Evolutionary conservation across 2,329 filamentous ascomycete genomes (phyloP).

Genomic region (Orbilia quercus): DNA sequence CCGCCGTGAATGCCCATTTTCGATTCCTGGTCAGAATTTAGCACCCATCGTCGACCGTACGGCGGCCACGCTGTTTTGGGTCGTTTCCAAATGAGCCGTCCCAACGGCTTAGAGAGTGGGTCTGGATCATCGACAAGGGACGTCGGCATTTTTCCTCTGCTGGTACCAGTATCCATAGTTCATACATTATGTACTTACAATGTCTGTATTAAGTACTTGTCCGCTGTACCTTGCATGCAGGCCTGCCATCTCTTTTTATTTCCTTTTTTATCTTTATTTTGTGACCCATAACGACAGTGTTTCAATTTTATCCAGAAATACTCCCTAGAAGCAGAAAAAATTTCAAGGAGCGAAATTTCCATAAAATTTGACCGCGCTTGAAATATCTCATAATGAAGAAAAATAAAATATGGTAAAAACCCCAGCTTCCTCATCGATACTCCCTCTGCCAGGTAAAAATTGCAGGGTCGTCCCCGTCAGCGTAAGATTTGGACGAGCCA

Average conservation of each 20-base stretch:
- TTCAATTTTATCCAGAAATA: constrained; percentile 20
- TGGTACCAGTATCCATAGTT: constrained; percentile 21
- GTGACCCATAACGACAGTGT: background rate
- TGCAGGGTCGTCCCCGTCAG: constrained; percentile 16
- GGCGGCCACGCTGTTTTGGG: constrained; percentile 46
- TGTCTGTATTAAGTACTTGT: too few species aligned
- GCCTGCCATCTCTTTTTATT: constrained; percentile 20
- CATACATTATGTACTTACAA: constrained; percentile 11
- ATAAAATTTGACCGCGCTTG: background rate
- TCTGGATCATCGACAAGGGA: constrained; percentile 50
- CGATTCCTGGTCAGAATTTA: constrained; percentile 54
- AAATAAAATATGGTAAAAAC: too few species aligned
- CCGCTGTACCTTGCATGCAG: too few species aligned
- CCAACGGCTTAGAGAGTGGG: constrained; percentile 49
- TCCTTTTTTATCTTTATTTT: background rate
- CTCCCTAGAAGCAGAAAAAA: constrained; percentile 8
- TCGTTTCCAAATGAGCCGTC: constrained; percentile 55
- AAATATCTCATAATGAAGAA: too few species aligned
- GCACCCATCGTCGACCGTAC: constrained; percentile 5
- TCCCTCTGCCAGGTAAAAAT: constrained; percentile 9
- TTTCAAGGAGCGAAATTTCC: constrained; percentile 8
- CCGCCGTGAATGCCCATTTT: constrained; percentile 38
- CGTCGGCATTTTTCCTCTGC: constrained; percentile 35
- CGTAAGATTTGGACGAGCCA: constrained; percentile 32
- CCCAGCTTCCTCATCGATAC: background rate